Percentiles rank a stretch among this genome's conserved stretches.
These are phyloP conservation scores for Candida maesae DNA, from an alignment of 805 yeast species.

Conservation along the genomic window DNA sequence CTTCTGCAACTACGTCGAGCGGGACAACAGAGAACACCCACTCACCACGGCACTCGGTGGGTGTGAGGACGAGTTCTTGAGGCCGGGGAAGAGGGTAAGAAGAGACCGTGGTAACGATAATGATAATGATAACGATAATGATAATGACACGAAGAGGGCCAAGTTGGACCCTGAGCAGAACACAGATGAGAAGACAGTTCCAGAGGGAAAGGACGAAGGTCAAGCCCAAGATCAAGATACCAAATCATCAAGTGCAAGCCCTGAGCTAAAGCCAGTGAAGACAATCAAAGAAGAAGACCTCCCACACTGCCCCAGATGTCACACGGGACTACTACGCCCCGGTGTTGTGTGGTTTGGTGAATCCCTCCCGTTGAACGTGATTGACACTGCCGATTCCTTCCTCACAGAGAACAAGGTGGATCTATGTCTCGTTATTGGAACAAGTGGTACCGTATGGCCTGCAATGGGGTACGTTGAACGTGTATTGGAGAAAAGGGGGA, in stretches of 20 bases:
- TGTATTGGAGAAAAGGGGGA: constrained; percentile 68
- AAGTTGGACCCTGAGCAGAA: constrained; percentile 7
- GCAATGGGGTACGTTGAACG: constrained; percentile 88
- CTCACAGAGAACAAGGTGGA: constrained; percentile 54
- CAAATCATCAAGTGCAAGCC: constrained; percentile 28
- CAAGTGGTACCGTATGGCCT: constrained; percentile 85
- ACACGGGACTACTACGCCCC: constrained; percentile 67
- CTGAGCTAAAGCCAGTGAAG: constrained; percentile 46
- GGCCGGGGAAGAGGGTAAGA: constrained; percentile 14
- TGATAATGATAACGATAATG: no score
- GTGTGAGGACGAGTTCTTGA: constrained; percentile 35
- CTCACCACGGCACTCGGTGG: constrained; percentile 49
- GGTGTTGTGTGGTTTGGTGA: constrained; percentile 98
- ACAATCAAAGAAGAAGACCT: constrained; percentile 46
- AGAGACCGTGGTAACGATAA: constrained; percentile 11
- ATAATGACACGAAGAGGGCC: constrained; percentile 9
- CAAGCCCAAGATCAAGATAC: no score
- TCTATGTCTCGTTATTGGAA: constrained; percentile 77
- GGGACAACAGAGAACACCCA: constrained; percentile 52
- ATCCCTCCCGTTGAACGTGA: constrained; percentile 58
- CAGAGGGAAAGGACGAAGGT: no score
- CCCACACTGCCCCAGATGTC: constrained; percentile 77
- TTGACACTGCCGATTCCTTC: constrained; percentile 70
- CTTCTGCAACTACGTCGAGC: constrained; percentile 58
- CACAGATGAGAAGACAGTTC: no score